Conservation (phyloP, 2,329 filamentous ascomycete genomes). For the Drechslerella stenobrocha region DNA sequence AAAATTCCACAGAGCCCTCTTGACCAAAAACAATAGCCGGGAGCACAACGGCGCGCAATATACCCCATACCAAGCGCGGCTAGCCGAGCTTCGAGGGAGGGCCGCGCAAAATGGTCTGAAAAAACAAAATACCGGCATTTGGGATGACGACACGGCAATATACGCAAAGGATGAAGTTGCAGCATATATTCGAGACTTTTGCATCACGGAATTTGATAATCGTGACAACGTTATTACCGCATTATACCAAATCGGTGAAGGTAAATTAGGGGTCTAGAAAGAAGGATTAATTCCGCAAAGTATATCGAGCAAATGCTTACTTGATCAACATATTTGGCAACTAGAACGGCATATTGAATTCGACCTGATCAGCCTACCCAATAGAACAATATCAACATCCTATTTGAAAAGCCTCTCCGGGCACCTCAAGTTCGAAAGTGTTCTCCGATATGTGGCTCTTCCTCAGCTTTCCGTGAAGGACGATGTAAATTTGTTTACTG, state of each 20-base stretch:
- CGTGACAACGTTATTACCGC: neutral
- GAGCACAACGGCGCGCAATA: neutral
- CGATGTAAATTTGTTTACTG: neutral
- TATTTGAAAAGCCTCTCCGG: conserved; percentile 1
- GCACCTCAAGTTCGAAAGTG: conserved; percentile 1
- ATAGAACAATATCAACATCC: conserved; percentile 2
- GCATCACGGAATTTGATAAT: conserved; percentile 4
- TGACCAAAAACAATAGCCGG: neutral
- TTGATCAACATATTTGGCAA: no score
- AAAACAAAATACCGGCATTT: neutral
- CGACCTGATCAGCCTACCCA: neutral
- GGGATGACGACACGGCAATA: neutral
- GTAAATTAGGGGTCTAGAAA: no score
- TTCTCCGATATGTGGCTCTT: conserved; percentile 1
- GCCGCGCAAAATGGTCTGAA: neutral
- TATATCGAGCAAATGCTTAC: no score
- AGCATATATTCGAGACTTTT: conserved; percentile 2
- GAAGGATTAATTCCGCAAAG: neutral
- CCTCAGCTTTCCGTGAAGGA: conserved; percentile 5
- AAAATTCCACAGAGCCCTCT: neutral
- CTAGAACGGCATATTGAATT: conserved; percentile 3
- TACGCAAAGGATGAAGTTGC: conserved; percentile 3
- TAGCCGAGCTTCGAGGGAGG: neutral
- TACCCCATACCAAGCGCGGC: neutral
- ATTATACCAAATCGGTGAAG: conserved; percentile 1